These are phyloP conservation scores for Byssoonygena ceratinophila DNA, from an alignment of 2,329 filamentous ascomycete species.

Conservation along the genomic window DNA sequence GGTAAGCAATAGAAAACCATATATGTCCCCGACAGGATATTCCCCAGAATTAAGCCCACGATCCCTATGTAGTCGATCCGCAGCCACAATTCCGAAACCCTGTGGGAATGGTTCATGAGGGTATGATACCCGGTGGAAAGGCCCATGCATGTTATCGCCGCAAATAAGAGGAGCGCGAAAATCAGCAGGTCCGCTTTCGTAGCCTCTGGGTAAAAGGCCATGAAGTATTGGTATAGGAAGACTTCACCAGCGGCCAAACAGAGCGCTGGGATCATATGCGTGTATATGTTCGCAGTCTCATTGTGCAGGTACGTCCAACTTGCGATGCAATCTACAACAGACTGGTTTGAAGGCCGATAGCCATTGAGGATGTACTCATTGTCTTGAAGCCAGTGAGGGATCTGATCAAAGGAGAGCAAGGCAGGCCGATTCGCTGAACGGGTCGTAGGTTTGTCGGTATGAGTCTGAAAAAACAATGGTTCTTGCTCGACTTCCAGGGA, in stretches of 20 bases:
- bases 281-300: slow-evolving; percentile 61
- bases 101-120: slow-evolving; percentile 22
- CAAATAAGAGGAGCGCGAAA: slow-evolving; percentile 55
- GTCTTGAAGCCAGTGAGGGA: slow-evolving; percentile 48
- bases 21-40: slow-evolving; percentile 26
- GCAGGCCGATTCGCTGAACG: neutral
- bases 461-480: neutral
- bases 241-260: slow-evolving; percentile 36
- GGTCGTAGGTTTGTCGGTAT: neutral
- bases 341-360: slow-evolving; percentile 54
- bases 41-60: slow-evolving; percentile 23
- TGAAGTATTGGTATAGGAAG: slow-evolving; percentile 13
- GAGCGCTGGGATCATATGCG: slow-evolving; percentile 58
- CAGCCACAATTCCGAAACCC: slow-evolving; percentile 19
- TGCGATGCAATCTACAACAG: slow-evolving; percentile 47
- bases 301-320: slow-evolving; percentile 56
- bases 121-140: slow-evolving; percentile 35
- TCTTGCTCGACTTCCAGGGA: neutral
- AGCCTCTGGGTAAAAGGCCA: slow-evolving; percentile 8
- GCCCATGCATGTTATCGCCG: slow-evolving; percentile 56
- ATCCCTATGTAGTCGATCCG: slow-evolving; percentile 25
- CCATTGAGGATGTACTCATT: slow-evolving; percentile 59
- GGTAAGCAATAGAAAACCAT: slow-evolving; percentile 26
- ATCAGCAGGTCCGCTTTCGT: slow-evolving; percentile 9
- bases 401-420: slow-evolving; percentile 42